phyloP scores from a whole-genome alignment of 2,329 filamentous ascomycete genomes.

The Fusarium aywerte region DNA sequence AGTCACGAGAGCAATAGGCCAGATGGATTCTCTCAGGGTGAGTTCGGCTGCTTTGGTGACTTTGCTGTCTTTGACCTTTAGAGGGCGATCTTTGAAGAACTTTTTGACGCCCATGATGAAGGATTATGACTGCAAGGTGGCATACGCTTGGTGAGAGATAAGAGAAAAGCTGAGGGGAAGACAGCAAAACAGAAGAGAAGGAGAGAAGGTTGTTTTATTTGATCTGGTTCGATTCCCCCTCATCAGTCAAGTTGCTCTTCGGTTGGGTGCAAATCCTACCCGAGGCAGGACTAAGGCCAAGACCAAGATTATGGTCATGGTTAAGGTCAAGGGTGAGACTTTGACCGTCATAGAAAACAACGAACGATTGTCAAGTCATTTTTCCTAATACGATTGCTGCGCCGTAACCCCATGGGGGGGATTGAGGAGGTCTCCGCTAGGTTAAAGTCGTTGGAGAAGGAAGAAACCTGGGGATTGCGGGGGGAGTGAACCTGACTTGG shows the following conservation, averaged over 20 bases:
- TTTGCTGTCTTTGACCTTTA: conserved; percentile 56
- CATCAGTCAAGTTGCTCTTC: conserved; percentile 1
- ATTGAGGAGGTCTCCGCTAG: conserved; percentile 3
- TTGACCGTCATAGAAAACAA: conserved; percentile 14
- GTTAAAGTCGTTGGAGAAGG: conserved; percentile 34
- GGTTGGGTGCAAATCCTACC: conserved; percentile 30
- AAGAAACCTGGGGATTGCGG: conserved; percentile 36
- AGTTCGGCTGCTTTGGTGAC: conserved; percentile 63
- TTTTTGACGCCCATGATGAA: conserved; percentile 56
- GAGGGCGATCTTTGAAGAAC: conserved; percentile 58
- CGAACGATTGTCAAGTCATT: not conserved
- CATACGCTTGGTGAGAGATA: not conserved
- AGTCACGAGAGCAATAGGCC: conserved; percentile 69
- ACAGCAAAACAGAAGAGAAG: not conserved
- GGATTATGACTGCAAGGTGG: not conserved
- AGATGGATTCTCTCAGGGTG: conserved; percentile 73
- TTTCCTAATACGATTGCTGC: not conserved
- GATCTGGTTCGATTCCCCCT: not conserved
- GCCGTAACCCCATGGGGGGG: conserved; percentile 32
- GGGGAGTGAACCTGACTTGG: conserved; percentile 16
- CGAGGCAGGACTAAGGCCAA: conserved; percentile 13
- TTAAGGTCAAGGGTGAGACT: conserved; percentile 2
- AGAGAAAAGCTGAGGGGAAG: not conserved
- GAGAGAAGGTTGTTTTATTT: conserved; percentile 16
- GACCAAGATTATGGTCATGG: not conserved